phyloP scores from a whole-genome alignment of 2,329 filamentous ascomycete species.

The Epichloe gansuensis region DNA sequence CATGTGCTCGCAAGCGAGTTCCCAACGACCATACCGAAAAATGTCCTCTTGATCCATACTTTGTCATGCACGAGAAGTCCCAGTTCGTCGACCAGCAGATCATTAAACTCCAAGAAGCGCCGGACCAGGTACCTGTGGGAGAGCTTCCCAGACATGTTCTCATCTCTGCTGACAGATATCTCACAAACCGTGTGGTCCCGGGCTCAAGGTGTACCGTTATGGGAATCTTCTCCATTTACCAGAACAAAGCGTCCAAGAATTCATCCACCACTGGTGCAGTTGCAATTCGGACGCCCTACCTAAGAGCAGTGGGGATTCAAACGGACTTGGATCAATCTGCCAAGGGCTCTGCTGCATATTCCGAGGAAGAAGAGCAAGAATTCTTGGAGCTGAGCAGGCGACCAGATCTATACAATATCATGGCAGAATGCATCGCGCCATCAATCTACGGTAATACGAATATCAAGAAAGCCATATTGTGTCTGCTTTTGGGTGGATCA shows the following conservation, averaged over 20 bases:
- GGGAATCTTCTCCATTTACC: conserved; percentile 97
- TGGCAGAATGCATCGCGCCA: conserved; percentile 86
- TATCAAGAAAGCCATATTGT: conserved; percentile 96
- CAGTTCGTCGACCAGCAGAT: conserved; percentile 96
- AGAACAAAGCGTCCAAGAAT: conserved; percentile 77
- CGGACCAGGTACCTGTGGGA: conserved; percentile 93
- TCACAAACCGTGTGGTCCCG: conserved; percentile 91
- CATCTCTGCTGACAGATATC: conserved; percentile 89
- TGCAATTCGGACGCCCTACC: conserved; percentile 88
- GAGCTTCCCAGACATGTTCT: conserved; percentile 90
- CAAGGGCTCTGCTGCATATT: conserved; percentile 73
- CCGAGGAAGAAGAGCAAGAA: conserved; percentile 94
- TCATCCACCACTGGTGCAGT: conserved; percentile 66
- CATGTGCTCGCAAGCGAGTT: conserved; percentile 53
- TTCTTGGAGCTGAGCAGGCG: conserved; percentile 83
- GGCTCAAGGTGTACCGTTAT: conserved; percentile 91
- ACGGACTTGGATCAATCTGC: conserved; percentile 82
- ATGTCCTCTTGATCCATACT: conserved; percentile 91
- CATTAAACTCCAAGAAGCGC: conserved; percentile 93
- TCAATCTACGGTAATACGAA: conserved; percentile 94
- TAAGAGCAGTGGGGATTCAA: conserved; percentile 84
- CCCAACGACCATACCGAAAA: conserved; percentile 57
- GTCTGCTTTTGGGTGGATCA: conserved; percentile 82
- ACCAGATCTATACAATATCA: conserved; percentile 82
- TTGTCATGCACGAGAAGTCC: conserved; percentile 87